phyloP scores from a whole-genome alignment of 257 asterid species.

The Solanum piurae region DNA sequence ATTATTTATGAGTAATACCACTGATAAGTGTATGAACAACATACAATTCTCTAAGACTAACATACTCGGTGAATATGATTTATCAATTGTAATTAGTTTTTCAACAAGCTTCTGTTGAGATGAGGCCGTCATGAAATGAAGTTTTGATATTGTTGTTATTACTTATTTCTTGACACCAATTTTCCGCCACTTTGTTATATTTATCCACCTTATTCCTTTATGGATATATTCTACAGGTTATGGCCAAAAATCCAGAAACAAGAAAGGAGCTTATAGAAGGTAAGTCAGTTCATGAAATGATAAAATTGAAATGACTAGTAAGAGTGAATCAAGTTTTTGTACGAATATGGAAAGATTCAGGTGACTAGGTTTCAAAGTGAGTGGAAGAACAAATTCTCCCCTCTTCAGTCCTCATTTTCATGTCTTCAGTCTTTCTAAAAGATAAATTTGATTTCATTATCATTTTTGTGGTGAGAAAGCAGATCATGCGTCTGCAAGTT shows the following conservation, averaged over 20 bases:
- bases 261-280: no score
- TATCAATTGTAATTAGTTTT: not conserved
- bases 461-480: not conserved
- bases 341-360: not conserved
- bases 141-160: not conserved
- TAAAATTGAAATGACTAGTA: no score
- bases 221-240: no score
- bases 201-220: not conserved
- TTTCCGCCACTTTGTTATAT: not conserved
- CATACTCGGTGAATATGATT: not conserved
- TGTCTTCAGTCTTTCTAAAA: not conserved
- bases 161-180: not conserved
- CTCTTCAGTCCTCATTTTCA: not conserved
- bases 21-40: not conserved
- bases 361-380: not conserved
- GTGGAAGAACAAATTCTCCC: not conserved
- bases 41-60: not conserved
- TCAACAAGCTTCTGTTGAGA: not conserved
- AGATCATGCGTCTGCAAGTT: not conserved
- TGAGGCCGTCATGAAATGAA: not conserved
- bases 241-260: no score
- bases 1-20: not conserved
- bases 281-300: no score
- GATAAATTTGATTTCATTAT: not conserved
- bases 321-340: no score